Conservation (phyloP, 176 grass and related monocot species). For the Oryza coarctata region DNA sequence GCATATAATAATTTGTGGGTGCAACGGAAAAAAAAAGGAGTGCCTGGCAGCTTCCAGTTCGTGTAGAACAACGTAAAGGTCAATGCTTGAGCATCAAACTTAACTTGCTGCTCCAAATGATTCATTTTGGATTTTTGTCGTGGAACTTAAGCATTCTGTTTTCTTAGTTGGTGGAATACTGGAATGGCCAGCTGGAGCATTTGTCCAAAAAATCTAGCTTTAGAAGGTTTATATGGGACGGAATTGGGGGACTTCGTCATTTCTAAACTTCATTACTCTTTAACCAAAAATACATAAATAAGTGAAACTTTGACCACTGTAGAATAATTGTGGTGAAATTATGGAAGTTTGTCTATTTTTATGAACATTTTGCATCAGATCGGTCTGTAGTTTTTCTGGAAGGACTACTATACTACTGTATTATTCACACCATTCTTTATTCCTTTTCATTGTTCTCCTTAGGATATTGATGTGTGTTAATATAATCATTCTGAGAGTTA, state of each 20-base stretch:
- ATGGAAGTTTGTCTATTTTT: background rate
- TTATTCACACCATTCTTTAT: background rate
- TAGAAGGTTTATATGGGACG: background rate
- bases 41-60: background rate
- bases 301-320: too few relatives aligned
- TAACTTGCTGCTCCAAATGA: background rate
- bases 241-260: too few relatives aligned
- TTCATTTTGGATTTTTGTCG: too few relatives aligned
- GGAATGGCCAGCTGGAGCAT: background rate
- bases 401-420: too few relatives aligned
- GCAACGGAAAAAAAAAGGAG: background rate
- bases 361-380: background rate
- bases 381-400: too few relatives aligned
- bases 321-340: background rate
- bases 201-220: background rate
- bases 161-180: background rate
- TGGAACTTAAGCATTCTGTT: too few relatives aligned
- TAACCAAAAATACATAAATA: too few relatives aligned
- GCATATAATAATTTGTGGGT: background rate
- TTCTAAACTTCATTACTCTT: too few relatives aligned
- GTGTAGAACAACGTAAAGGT: background rate
- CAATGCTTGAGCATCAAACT: background rate
- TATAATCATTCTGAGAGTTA: background rate
- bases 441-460: background rate
- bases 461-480: background rate